Conservation (phyloP, 805 yeast genomes). For the Nakazawaea sp. region DNA sequence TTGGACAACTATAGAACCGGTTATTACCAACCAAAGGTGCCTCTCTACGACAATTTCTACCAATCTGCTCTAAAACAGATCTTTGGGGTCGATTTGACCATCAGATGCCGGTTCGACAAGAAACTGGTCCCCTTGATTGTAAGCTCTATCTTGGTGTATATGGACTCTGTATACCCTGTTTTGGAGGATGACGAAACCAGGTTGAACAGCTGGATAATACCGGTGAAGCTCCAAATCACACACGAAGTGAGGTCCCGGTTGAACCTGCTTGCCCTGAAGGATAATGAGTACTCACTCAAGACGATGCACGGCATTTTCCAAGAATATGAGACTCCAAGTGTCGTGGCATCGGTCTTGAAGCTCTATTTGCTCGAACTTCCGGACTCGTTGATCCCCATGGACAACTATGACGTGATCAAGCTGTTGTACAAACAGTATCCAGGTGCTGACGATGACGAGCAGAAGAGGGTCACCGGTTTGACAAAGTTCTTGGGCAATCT, state of each 20-base stretch:
- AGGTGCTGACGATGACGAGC: conserved; percentile 18
- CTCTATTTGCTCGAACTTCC: conserved; percentile 76
- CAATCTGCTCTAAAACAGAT: conserved; percentile 60
- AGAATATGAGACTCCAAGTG: conserved; percentile 38
- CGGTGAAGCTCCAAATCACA: conserved; percentile 52
- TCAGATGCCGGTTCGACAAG: conserved; percentile 63
- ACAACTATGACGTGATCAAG: conserved; percentile 59
- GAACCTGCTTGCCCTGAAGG: conserved; percentile 28
- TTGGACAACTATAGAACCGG: conserved; percentile 71
- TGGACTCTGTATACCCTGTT: conserved; percentile 68
- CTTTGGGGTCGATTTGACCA: conserved; percentile 73
- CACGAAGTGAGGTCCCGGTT: conserved; percentile 55
- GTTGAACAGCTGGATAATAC: conserved; percentile 59
- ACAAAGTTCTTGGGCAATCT: conserved; percentile 61
- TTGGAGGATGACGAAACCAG: conserved; percentile 63
- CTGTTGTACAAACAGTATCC: conserved; percentile 54
- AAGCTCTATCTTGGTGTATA: conserved; percentile 52
- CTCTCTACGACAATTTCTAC: conserved; percentile 75
- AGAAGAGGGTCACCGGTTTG: conserved; percentile 50
- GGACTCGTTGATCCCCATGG: conserved; percentile 61
- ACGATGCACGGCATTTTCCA: conserved; percentile 24
- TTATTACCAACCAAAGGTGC: conserved; percentile 62
- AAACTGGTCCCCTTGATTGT: conserved; percentile 67
- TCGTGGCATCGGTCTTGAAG: conserved; percentile 62
- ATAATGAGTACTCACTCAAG: conserved; percentile 25